phyloP scores from a whole-genome alignment of 805 yeast genomes.

The Priceomyces melissophilus region DNA sequence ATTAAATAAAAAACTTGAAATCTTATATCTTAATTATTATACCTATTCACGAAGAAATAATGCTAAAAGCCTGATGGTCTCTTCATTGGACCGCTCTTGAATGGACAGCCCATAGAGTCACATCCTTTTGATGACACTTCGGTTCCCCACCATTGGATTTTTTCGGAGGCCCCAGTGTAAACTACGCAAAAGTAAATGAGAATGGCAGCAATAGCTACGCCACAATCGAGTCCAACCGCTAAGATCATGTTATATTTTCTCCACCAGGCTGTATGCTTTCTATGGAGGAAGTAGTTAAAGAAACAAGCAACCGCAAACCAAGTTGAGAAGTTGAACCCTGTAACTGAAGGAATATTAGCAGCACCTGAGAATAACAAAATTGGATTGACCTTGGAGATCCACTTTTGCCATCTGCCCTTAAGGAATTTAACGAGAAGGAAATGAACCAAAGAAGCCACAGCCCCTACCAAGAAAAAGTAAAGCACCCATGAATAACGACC shows the following conservation, averaged over 20 bases:
- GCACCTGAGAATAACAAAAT: constrained; percentile 10
- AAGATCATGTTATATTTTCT: constrained; percentile 9
- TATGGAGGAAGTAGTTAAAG: constrained; percentile 9
- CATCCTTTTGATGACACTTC: constrained; percentile 9
- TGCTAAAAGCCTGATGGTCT: constrained; percentile 6
- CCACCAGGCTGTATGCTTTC: constrained; percentile 9
- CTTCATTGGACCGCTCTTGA: constrained; percentile 6
- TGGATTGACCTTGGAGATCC: constrained; percentile 5
- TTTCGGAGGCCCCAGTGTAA: constrained; percentile 10
- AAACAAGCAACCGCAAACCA: constrained; percentile 6
- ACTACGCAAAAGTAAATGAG: constrained; percentile 9
- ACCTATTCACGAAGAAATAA: too few species aligned
- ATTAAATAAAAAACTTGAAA: too few species aligned
- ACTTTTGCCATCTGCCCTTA: neutral
- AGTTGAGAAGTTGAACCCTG: constrained; percentile 11
- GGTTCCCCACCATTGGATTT: constrained; percentile 11
- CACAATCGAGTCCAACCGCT: constrained; percentile 11
- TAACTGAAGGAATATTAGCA: constrained; percentile 8
- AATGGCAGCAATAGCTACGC: constrained; percentile 11
- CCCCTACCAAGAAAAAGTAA: constrained; percentile 12
- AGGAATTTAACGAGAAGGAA: neutral
- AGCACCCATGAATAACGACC: constrained; percentile 11
- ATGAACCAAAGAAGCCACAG: neutral
- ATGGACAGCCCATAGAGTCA: constrained; percentile 11
- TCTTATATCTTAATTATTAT: too few species aligned